Percentiles rank a stretch among this genome's conserved stretches.
phyloP scores from a whole-genome alignment of 1,284 basidiomycete genomes.

The Cystobasidiaceae sp. region DNA sequence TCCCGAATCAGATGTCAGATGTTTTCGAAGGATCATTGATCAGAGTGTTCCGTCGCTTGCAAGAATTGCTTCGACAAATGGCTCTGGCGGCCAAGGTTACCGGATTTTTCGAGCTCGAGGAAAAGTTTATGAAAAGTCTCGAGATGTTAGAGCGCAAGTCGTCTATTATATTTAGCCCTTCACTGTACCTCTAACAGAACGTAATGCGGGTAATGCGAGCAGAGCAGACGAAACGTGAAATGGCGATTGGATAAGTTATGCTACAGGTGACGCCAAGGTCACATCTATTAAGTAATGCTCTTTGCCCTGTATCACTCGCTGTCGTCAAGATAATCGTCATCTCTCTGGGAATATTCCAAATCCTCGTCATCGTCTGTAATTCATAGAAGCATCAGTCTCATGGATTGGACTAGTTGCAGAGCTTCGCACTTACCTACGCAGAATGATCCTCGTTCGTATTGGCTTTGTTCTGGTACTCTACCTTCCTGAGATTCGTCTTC shows the following conservation, averaged over 20 bases:
- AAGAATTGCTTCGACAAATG: conserved; percentile 95
- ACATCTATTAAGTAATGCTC: no score
- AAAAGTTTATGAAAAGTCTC: conserved; percentile 80
- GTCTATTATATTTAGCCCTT: conserved; percentile 90
- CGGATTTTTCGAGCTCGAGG: conserved; percentile 84
- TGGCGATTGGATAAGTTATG: neutral
- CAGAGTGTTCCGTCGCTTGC: conserved; percentile 85
- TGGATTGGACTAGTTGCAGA: no score
- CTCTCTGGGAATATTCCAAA: conserved; percentile 4
- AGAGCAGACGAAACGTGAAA: neutral
- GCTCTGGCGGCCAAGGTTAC: conserved; percentile 89
- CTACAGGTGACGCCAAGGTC: no score
- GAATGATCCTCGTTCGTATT: conserved; percentile 13
- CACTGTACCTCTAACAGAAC: conserved; percentile 67
- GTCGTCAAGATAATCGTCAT: conserved; percentile 12
- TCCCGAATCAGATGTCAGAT: conserved; percentile 75
- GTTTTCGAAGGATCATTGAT: conserved; percentile 94
- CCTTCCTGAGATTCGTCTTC: neutral
- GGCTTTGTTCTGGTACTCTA: no score
- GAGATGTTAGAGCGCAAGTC: conserved; percentile 87
- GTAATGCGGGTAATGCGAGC: neutral
- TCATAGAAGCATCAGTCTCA: neutral
- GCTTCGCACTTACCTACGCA: conserved; percentile 5
- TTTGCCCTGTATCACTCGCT: neutral
- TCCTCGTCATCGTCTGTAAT: conserved; percentile 2